Percentiles rank a stretch among this genome's conserved stretches.
Conservation (phyloP, 208 protist species). For the Wallacemonas sp. region DNA sequence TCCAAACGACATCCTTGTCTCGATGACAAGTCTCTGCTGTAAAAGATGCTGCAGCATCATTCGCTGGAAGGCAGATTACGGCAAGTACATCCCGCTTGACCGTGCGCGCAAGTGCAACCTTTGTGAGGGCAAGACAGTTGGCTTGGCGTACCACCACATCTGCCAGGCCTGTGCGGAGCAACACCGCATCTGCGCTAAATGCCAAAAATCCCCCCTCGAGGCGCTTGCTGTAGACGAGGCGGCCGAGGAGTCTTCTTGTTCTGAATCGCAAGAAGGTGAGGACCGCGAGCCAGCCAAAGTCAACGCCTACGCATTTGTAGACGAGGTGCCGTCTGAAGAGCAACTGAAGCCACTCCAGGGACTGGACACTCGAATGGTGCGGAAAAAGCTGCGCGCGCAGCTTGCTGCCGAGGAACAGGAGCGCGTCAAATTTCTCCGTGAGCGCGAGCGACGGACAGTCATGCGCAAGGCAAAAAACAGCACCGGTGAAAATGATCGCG, state of each 20-base stretch:
- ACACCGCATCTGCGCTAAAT: constrained; percentile 74
- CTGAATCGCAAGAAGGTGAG: constrained; percentile 21
- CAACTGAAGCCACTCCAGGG: constrained; percentile 51
- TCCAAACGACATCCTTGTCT: constrained; percentile 24
- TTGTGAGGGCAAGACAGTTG: constrained; percentile 61
- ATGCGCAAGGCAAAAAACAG: constrained; percentile 27
- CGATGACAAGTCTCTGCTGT: constrained; percentile 82
- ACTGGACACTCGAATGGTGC: constrained; percentile 57
- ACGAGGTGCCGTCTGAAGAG: constrained; percentile 41
- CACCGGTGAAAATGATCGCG: neutral
- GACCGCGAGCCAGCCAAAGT: constrained; percentile 11
- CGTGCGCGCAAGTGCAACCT: constrained; percentile 65
- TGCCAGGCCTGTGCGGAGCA: constrained; percentile 67
- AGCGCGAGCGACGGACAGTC: constrained; percentile 59
- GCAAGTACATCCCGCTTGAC: constrained; percentile 74
- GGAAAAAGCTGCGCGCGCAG: constrained; percentile 23
- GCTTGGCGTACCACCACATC: constrained; percentile 78
- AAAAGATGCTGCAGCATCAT: constrained; percentile 85
- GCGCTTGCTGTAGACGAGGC: constrained; percentile 1
- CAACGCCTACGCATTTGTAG: constrained; percentile 63
- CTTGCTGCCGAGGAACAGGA: constrained; percentile 34
- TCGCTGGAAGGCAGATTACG: constrained; percentile 89
- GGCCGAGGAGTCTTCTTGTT: no score
- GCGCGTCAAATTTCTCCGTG: constrained; percentile 38
- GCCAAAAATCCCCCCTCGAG: constrained; percentile 54